Conservation (phyloP, 2,329 filamentous ascomycete genomes). For the Diaporthe capsici region DNA sequence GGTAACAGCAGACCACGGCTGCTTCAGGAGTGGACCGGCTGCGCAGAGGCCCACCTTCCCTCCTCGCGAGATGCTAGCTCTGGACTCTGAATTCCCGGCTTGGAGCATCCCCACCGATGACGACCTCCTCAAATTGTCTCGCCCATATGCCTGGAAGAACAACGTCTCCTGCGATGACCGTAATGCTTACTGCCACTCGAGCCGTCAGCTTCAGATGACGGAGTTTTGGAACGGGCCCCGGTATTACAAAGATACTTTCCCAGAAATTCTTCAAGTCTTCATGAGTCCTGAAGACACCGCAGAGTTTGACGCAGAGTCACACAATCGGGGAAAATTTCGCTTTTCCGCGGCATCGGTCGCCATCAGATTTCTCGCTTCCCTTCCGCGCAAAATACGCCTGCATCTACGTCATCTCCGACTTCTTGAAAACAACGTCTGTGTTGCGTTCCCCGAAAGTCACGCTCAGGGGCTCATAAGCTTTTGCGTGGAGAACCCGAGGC, state of each 20-base stretch:
- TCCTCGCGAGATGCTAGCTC: background rate
- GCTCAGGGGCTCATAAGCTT: background rate
- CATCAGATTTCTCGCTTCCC: background rate
- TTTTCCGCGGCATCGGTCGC: slow-evolving; percentile 12
- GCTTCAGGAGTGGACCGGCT: background rate
- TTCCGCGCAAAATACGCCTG: background rate
- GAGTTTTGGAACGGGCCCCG: slow-evolving; percentile 5
- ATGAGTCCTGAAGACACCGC: too few species aligned
- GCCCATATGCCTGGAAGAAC: background rate
- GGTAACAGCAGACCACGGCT: background rate
- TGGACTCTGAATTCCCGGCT: slow-evolving; percentile 6
- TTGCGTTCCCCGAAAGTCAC: slow-evolving; percentile 12
- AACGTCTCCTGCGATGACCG: background rate
- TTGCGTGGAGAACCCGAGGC: background rate
- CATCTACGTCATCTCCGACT: slow-evolving; percentile 7
- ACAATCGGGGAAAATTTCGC: background rate
- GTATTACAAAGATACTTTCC: too few species aligned
- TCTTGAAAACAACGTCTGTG: background rate
- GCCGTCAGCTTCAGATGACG: background rate
- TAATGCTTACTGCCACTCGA: background rate
- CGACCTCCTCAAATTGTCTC: background rate
- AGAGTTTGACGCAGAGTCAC: background rate
- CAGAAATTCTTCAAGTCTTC: too few species aligned
- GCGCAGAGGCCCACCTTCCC: background rate
- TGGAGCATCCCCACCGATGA: background rate